Conservation (phyloP, 108 stramenopile genomes). For the Fistulifera pelliculosa region DNA sequence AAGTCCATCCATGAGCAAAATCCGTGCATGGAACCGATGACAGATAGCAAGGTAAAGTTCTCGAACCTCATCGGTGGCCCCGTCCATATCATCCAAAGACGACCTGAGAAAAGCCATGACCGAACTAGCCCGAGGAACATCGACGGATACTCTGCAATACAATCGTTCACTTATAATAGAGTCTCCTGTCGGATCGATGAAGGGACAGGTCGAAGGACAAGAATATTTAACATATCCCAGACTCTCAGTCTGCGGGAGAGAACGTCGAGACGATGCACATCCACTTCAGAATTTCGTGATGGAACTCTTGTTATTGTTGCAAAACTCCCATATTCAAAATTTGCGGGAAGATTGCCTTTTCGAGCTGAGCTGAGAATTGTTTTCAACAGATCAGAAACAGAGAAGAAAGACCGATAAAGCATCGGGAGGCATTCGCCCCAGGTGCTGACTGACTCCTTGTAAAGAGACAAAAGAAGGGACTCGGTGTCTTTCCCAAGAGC, state of each 20-base stretch:
- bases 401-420: slow-evolving; percentile 32
- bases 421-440: slow-evolving; percentile 68
- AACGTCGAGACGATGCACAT: slow-evolving; percentile 38
- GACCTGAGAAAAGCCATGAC: neutral
- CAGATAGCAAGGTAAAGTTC: slow-evolving; percentile 50
- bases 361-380: slow-evolving; percentile 5
- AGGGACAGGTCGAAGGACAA: slow-evolving; percentile 30
- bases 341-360: neutral
- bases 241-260: slow-evolving; percentile 53
- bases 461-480: neutral
- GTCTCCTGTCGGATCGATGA: slow-evolving; percentile 9
- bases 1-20: slow-evolving; percentile 63
- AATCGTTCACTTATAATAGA: neutral
- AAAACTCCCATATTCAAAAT: slow-evolving; percentile 6
- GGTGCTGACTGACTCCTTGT: slow-evolving; percentile 36
- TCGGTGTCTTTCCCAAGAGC: slow-evolving; percentile 8
- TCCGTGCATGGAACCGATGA: slow-evolving; percentile 35
- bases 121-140: too few relatives aligned
- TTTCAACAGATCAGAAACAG: slow-evolving; percentile 32
- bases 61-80: slow-evolving; percentile 21
- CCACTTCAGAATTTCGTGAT: slow-evolving; percentile 15
- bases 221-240: slow-evolving; percentile 48
- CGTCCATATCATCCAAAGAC: slow-evolving; percentile 9
- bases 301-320: slow-evolving; percentile 8
- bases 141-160: neutral